Evolutionary conservation across 2,329 filamentous ascomycete genomes (phyloP).

Genomic region (Phialocephala sp.): DNA sequence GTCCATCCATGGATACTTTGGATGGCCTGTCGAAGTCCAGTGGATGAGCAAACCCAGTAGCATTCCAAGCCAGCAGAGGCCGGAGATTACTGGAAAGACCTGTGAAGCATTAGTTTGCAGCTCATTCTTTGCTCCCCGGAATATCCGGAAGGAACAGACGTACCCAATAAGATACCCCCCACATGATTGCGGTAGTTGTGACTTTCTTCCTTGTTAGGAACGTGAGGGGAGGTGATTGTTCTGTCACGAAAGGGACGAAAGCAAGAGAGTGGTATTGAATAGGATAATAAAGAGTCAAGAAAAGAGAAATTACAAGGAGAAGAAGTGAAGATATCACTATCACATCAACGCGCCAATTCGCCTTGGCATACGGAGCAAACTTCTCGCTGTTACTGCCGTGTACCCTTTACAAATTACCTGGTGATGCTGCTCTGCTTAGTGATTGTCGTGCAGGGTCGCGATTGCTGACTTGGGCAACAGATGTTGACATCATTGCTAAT

Average conservation of each 20-base stretch:
- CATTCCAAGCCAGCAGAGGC: constrained; percentile 51
- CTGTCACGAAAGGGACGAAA: background rate
- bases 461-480: background rate
- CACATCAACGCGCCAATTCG: background rate
- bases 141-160: constrained; percentile 38
- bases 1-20: constrained; percentile 66
- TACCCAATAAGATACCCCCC: constrained; percentile 50
- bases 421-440: background rate
- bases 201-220: background rate
- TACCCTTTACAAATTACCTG: background rate
- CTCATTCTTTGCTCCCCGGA: background rate
- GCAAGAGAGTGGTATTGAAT: background rate
- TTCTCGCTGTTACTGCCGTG: background rate
- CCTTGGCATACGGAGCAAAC: constrained; percentile 4
- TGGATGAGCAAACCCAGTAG: constrained; percentile 42
- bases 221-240: background rate
- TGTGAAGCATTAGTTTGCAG: constrained; percentile 20
- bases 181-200: constrained; percentile 35
- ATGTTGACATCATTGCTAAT: constrained; percentile 4
- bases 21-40: constrained; percentile 65
- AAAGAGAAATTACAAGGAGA: background rate
- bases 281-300: background rate
- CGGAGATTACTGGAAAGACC: constrained; percentile 73
- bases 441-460: background rate
- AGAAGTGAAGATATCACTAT: background rate